These are phyloP conservation scores for Plasmodium gaboni DNA, from an alignment of 169 alveolate species.

Conservation along the genomic window DNA sequence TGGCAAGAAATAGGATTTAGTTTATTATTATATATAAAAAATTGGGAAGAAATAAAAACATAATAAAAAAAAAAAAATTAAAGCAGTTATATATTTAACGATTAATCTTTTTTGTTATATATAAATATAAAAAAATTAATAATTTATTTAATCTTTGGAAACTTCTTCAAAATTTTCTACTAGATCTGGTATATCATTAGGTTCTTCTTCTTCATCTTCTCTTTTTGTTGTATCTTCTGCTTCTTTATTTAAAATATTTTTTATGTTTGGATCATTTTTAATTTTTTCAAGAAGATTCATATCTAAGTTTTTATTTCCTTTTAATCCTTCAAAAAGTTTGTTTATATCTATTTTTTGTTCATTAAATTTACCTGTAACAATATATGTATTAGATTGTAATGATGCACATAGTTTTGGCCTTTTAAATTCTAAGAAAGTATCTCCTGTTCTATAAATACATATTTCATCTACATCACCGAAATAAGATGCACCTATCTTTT, in stretches of 20 bases:
- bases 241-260: constrained; percentile 73
- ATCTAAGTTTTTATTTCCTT: constrained; percentile 85
- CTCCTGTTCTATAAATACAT: constrained; percentile 95
- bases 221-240: constrained; percentile 34
- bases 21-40: too few relatives aligned
- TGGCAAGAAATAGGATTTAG: too few relatives aligned
- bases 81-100: not conserved
- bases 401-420: constrained; percentile 96
- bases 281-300: constrained; percentile 78
- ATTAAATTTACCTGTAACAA: constrained; percentile 94
- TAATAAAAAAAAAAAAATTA: not conserved
- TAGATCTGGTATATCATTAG: constrained; percentile 83
- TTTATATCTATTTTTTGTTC: constrained; percentile 91
- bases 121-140: not conserved
- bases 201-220: constrained; percentile 11
- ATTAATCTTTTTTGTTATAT: not conserved
- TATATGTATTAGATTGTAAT: constrained; percentile 95
- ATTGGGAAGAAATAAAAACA: too few relatives aligned
- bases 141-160: constrained; percentile 29
- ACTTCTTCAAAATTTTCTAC: constrained; percentile 88
- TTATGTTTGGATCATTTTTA: constrained; percentile 76
- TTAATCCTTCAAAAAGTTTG: constrained; percentile 84
- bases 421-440: constrained; percentile 92
- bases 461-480: constrained; percentile 97
- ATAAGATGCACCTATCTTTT: constrained; percentile 95